Base-by-base conservation (phyloP, 129 eudicot species). In the Dittrichia graveolens region DNA sequence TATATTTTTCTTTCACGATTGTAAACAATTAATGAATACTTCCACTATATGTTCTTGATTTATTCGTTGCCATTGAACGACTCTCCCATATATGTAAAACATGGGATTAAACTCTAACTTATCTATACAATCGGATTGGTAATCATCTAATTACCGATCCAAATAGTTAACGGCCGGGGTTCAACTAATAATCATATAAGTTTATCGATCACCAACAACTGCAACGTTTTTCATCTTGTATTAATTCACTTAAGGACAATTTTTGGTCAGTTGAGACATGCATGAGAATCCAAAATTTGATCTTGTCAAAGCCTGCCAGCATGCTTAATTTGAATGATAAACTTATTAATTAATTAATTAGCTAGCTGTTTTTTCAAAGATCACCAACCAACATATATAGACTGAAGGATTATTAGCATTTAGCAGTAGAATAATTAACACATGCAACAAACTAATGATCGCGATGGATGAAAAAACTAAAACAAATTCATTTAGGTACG, bases 311-410 rank as follows among this genome's bases (percentile, higher is more conserved):
- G 55, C 31, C 49, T 44, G 74, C 67, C 49, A 55, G 74, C 67
- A 75, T 66, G 66, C 60, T 15, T 43, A 56, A n/a, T 66, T 76
- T 76, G 74, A 67, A 76, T 57, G 43, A 67, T 39, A 43, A 55
- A 56, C 45, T 46, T 48, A 62, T 47, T 5, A 73, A 46, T 11
- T 69, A 69, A 15, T 34, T 49, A 47, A 11, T 1, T n/a, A n/a
- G n/a, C n/a, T n/a, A n/a, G n/a, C n/a, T 35, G 5, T 37, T 2
- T 41, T 24, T 40, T 19, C 71, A 19, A n/a, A 61, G 6, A 12
- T 14, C 48, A 75, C 45, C 56, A 7, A 63, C 37, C 79, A 40
- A 40, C 24, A 4, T 69, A 52, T 14, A 52, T 61, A 15, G 53
- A 12, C 59, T 38, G 9, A 24, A 24, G 31, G 31, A 24, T 24